phyloP scores from a whole-genome alignment of 306 rosid genomes.

The Lagenaria siceraria region DNA sequence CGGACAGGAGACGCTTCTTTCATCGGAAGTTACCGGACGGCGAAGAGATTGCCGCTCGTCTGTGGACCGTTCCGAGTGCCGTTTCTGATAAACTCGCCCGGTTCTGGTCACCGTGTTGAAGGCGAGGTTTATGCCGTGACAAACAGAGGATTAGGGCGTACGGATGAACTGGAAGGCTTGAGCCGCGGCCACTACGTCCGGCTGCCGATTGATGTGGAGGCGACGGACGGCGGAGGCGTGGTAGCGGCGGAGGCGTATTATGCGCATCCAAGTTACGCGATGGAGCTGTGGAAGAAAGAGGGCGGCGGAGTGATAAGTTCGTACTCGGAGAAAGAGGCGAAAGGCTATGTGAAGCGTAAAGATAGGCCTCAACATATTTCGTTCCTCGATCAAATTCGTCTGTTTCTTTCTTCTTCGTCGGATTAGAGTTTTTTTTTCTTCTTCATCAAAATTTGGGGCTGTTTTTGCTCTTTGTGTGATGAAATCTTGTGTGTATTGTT shows the following conservation, averaged over 20 bases:
- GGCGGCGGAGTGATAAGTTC: slow-evolving; percentile 20
- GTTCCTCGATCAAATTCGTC: slow-evolving; percentile 59
- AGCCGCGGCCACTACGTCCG: slow-evolving; percentile 49
- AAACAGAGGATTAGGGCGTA: slow-evolving; percentile 20
- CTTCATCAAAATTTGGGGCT: background rate
- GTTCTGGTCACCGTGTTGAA: slow-evolving; percentile 33
- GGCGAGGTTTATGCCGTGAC: slow-evolving; percentile 73
- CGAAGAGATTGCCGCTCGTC: slow-evolving; percentile 37
- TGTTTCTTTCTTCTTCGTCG: slow-evolving; percentile 25
- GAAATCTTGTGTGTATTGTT: background rate
- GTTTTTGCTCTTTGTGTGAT: background rate
- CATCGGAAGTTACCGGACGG: slow-evolving; percentile 35
- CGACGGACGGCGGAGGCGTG: background rate
- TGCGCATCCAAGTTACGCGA: slow-evolving; percentile 51
- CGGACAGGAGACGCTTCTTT: slow-evolving; percentile 50
- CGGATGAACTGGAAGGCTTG: slow-evolving; percentile 63
- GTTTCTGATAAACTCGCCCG: slow-evolving; percentile 53
- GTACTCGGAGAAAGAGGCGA: slow-evolving; percentile 45
- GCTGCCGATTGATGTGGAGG: slow-evolving; percentile 22
- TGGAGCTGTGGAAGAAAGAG: slow-evolving; percentile 36
- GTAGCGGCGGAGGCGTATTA: slow-evolving; percentile 55
- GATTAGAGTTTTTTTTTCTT: background rate
- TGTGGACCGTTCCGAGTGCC: slow-evolving; percentile 78
- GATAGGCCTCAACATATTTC: slow-evolving; percentile 68
- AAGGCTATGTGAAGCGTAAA: slow-evolving; percentile 58